Evolutionary conservation across 345 rosid species (phyloP).

Genomic region (Euphorbia tirucalli): DNA sequence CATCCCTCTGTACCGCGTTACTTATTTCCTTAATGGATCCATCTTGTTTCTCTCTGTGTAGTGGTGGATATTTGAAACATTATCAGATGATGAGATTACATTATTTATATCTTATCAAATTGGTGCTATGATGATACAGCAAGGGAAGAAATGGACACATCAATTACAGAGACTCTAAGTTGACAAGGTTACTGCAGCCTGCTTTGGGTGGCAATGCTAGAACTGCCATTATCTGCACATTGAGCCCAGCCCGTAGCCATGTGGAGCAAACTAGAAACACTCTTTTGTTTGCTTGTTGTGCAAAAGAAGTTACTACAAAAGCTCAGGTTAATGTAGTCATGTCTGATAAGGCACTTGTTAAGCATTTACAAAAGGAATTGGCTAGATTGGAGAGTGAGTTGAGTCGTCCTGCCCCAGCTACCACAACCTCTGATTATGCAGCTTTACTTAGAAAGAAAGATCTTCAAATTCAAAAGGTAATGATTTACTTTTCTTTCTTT

Average conservation of each 20-base stretch:
- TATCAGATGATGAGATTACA: background rate
- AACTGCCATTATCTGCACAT: slow-evolving; percentile 84
- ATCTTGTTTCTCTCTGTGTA: background rate
- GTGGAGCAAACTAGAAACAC: slow-evolving; percentile 92
- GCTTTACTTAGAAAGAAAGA: slow-evolving; percentile 63
- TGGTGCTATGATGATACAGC: slow-evolving; percentile 37
- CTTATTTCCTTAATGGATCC: background rate
- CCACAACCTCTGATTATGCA: slow-evolving; percentile 38
- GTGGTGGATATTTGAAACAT: background rate
- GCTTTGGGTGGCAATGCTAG: slow-evolving; percentile 86
- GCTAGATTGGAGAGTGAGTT: slow-evolving; percentile 71
- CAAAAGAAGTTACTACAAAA: slow-evolving; percentile 74
- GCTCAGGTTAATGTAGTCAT: slow-evolving; percentile 75
- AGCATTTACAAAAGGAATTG: slow-evolving; percentile 69
- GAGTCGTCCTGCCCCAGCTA: slow-evolving; percentile 43
- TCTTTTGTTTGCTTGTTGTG: slow-evolving; percentile 81
- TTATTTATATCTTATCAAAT: slow-evolving; percentile 7
- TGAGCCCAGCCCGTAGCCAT: slow-evolving; percentile 77
- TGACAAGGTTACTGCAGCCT: slow-evolving; percentile 80
- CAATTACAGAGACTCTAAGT: slow-evolving; percentile 87
- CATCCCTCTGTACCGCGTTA: background rate
- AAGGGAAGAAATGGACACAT: slow-evolving; percentile 71
- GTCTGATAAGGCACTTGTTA: slow-evolving; percentile 86
- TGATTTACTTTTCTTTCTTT: background rate
- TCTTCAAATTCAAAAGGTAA: slow-evolving; percentile 53